Evolutionary conservation across 2,329 filamentous ascomycete species (phyloP), one percentile per base, ranked within the genome.

Genomic region (Lachnellula willkommii): DNA sequence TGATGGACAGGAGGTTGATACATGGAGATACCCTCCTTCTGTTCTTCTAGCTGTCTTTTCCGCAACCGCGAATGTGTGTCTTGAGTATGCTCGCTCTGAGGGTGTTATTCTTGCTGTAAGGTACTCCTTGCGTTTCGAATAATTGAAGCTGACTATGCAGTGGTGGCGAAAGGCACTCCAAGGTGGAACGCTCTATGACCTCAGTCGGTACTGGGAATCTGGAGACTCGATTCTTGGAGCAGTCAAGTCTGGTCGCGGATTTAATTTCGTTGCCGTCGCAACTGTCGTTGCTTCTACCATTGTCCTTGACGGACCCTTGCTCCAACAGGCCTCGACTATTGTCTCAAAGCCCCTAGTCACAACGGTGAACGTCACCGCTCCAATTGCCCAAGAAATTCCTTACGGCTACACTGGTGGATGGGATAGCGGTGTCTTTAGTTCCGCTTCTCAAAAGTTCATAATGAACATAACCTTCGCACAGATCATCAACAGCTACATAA

Each of bases 91-190:
- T 40, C 45, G 32, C 3, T 52, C 43, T 17, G 35, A 56, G 46
- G 49, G 48, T 26, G 43, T 47, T 11, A 26, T 35, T 2, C 20
- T 56, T 22, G 28, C 48, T 17, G 45, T 47, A 32, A 9, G 45
- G 8, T n/a, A n/a, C 8, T 2, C 5, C 12, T 14, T 17, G 17
- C 5, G 6, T n/a, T 12, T 32, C 2, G 12, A 4, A 14, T 35
- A 1, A 17, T 26, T 17, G 4, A 15, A 14, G 12, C 45, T 35
- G 26, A 47, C 12, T 47, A 1, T 47, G 14, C 6, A 47, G 45
- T 56, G 54, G 54, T 56, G 54, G 54, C 22, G 43, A 6, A 52
- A 52, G 40, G 49, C 54, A 9, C 36, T 56, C 2, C 26, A 15
- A 35, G 42, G 54, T 22, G 43, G 48, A 14, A 56, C 53, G 17